Percentiles rank a stretch among this genome's conserved stretches.
phyloP scores from a whole-genome alignment of 1,284 basidiomycete genomes.

The Leucoagaricus sp. region DNA sequence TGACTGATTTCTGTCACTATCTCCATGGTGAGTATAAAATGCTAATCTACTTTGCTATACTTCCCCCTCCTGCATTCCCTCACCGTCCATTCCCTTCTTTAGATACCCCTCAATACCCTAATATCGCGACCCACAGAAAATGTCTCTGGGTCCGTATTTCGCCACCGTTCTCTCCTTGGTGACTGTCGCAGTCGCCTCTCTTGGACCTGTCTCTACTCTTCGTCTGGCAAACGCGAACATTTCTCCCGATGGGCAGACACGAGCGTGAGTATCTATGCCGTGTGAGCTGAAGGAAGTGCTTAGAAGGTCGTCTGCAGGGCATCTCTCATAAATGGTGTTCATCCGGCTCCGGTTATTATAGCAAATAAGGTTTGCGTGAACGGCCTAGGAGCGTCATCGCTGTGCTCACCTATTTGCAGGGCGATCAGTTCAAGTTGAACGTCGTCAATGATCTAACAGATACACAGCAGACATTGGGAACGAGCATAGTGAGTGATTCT shows the following conservation, averaged over 20 bases:
- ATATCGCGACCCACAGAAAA: too few species aligned
- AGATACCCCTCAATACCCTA: too few species aligned
- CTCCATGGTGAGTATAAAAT: too few species aligned
- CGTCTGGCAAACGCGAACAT: not conserved
- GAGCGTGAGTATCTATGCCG: not conserved
- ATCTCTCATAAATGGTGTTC: constrained; percentile 13
- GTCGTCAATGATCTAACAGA: constrained; percentile 19
- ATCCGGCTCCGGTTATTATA: constrained; percentile 13
- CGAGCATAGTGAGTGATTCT: constrained; percentile 2
- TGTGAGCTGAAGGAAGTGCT: not conserved
- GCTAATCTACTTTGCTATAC: too few species aligned
- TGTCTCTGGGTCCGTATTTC: not conserved
- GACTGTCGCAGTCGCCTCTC: not conserved
- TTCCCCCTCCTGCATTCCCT: too few species aligned
- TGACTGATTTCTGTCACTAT: too few species aligned
- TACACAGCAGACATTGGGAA: not conserved
- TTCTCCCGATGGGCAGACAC: not conserved
- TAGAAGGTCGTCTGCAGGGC: not conserved
- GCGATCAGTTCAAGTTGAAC: constrained; percentile 16
- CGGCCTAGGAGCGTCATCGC: not conserved
- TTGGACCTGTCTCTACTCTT: not conserved
- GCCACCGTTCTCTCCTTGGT: too few species aligned
- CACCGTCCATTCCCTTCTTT: too few species aligned
- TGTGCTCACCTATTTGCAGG: not conserved
- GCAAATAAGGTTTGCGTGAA: constrained; percentile 11